These are phyloP conservation scores for Rhodotorula sp. DNA, from an alignment of 1,284 basidiomycete genomes.

Conservation along the genomic window DNA sequence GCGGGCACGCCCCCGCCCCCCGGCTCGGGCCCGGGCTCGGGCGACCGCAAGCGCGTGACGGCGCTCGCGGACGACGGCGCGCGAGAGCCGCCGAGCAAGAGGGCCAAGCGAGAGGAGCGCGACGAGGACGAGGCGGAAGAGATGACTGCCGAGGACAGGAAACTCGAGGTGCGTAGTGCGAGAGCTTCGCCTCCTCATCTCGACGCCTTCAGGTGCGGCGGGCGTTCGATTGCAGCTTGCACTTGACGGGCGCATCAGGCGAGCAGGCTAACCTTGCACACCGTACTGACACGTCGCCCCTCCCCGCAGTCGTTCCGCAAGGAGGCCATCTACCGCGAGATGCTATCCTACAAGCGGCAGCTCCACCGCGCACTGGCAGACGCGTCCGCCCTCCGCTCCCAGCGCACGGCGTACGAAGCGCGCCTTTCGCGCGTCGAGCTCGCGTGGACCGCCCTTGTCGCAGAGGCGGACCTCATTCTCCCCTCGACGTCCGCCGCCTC, in stretches of 20 bases:
- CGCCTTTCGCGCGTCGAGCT: conserved; percentile 32
- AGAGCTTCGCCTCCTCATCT: too few species aligned
- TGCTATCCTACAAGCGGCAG: conserved; percentile 86
- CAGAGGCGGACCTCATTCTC: conserved; percentile 2
- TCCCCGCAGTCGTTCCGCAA: conserved; percentile 69
- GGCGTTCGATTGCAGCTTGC: neutral
- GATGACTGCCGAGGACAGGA: conserved; percentile 64
- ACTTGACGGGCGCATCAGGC: neutral
- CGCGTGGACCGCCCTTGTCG: conserved; percentile 24
- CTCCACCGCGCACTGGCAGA: conserved; percentile 62
- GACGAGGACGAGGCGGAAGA: conserved; percentile 59
- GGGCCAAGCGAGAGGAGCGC: conserved; percentile 1
- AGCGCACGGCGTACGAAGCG: conserved; percentile 21
- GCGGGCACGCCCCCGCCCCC: neutral
- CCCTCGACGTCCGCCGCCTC: neutral
- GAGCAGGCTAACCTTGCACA: rapidly evolving
- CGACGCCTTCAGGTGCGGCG: too few species aligned
- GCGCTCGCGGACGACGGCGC: conserved; percentile 1
- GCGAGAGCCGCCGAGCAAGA: conserved; percentile 12
- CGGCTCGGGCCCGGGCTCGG: neutral
- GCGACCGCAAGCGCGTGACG: conserved; percentile 23
- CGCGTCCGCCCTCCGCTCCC: conserved; percentile 13
- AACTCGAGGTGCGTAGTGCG: conserved; percentile 64
- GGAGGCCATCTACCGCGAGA: conserved; percentile 86
- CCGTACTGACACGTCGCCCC: neutral